These are phyloP conservation scores for Pythium rhizo-oryzae DNA, from an alignment of 352 stramenopile species.

Conservation along the genomic window DNA sequence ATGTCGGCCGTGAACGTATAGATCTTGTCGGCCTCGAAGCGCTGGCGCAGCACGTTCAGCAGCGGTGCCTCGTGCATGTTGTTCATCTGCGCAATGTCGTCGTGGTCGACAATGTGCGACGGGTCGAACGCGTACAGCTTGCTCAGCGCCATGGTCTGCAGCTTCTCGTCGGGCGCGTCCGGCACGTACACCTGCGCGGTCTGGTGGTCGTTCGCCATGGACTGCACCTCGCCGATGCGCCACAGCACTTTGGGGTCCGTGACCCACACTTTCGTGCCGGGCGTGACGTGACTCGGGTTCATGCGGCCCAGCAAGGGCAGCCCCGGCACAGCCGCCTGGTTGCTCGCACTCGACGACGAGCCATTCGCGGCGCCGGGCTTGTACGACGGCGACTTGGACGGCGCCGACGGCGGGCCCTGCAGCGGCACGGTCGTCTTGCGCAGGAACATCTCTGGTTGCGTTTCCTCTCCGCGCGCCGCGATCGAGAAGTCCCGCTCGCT, in stretches of 20 bases:
- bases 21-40: conserved; percentile 81
- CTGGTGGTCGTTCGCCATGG: conserved; percentile 45
- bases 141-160: conserved; percentile 48
- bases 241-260: conserved; percentile 74
- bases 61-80: conserved; percentile 90
- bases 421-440: conserved; percentile 25
- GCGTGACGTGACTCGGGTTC: conserved; percentile 46
- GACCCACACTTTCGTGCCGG: conserved; percentile 77
- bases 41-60: conserved; percentile 75
- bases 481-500: too few relatives aligned
- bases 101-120: conserved; percentile 82
- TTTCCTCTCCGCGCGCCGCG: not conserved
- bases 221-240: conserved; percentile 78
- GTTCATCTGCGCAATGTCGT: conserved; percentile 89
- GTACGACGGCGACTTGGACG: conserved; percentile 29
- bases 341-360: conserved; percentile 8
- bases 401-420: conserved; percentile 14
- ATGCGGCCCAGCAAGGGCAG: conserved; percentile 49
- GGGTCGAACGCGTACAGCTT: conserved; percentile 83
- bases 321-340: not conserved
- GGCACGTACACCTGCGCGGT: conserved; percentile 62
- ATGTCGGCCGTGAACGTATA: conserved; percentile 90
- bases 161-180: conserved; percentile 59
- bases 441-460: conserved; percentile 22
- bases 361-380: conserved; percentile 14